A percentile compares a stretch with the other conserved stretches of the same genome.
phyloP scores from a whole-genome alignment of 257 asterid species.

The Solanum bulbocastanum region DNA sequence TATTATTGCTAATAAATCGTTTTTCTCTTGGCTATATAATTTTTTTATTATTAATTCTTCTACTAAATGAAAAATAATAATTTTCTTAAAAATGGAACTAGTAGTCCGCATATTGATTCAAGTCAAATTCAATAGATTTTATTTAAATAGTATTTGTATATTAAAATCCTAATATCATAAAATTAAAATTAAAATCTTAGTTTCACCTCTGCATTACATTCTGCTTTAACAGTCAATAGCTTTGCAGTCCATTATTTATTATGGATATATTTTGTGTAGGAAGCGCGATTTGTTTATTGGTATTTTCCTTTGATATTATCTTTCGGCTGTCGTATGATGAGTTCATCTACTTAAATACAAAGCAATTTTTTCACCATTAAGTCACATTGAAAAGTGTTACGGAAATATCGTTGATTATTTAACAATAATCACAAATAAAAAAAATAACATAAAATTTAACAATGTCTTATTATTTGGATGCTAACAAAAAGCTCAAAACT shows the following conservation, averaged over 20 bases:
- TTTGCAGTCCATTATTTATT: neutral
- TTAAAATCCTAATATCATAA: no score
- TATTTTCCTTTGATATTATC: neutral
- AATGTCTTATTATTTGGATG: neutral
- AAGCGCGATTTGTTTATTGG: neutral
- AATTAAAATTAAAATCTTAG: no score
- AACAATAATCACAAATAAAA: neutral
- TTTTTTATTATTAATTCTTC: no score
- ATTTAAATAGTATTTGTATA: no score
- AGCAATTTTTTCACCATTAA: neutral
- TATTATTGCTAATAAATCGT: no score
- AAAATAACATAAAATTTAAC: no score
- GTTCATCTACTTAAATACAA: neutral
- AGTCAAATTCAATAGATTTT: neutral
- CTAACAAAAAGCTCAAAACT: neutral
- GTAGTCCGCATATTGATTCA: neutral
- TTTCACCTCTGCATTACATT: no score
- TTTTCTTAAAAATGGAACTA: no score
- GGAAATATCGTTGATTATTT: no score
- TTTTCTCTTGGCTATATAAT: no score
- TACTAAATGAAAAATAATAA: no score
- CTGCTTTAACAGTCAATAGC: neutral
- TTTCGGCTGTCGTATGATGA: neutral
- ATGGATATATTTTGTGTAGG: neutral
- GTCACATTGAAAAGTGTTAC: neutral